These are phyloP conservation scores for Ceratobasidium theobromae DNA, from an alignment of 1,284 basidiomycete genomes.

Conservation along the genomic window DNA sequence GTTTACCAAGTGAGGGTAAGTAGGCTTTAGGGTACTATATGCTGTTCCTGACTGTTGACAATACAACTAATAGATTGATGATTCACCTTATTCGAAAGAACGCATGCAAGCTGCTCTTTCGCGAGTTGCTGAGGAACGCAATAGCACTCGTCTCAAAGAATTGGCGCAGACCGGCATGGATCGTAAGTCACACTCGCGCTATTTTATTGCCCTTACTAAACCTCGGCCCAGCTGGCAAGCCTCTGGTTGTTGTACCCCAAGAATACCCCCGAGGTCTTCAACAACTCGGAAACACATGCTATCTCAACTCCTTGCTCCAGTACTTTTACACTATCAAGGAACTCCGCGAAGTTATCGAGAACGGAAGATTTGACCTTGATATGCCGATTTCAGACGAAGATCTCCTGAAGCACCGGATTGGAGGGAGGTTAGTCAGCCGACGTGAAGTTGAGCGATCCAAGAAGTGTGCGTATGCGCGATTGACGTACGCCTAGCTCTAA, in stretches of 20 bases:
- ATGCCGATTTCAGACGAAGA: slow-evolving; percentile 67
- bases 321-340: slow-evolving; percentile 96
- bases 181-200: slow-evolving; percentile 53
- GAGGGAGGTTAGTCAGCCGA: slow-evolving; percentile 77
- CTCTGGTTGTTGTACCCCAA: slow-evolving; percentile 49
- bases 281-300: slow-evolving; percentile 92
- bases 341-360: slow-evolving; percentile 71
- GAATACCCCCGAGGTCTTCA: slow-evolving; percentile 85
- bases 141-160: slow-evolving; percentile 68
- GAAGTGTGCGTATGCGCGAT: slow-evolving; percentile 60
- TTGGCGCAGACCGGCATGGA: slow-evolving; percentile 67
- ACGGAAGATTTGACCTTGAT: slow-evolving; percentile 52
- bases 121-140: slow-evolving; percentile 59
- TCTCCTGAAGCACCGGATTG: slow-evolving; percentile 78
- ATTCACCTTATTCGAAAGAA: slow-evolving; percentile 45
- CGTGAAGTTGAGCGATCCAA: slow-evolving; percentile 80
- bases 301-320: slow-evolving; percentile 86
- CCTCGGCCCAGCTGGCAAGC: slow-evolving; percentile 58
- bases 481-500: neutral
- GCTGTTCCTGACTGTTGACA: too few species aligned
- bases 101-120: slow-evolving; percentile 44
- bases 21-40: slow-evolving; percentile 33
- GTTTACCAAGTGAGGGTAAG: slow-evolving; percentile 73
- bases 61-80: slow-evolving; percentile 57
- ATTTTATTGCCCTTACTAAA: neutral